Evolutionary conservation across 345 rosid genomes (phyloP).

Genomic region (Clarkia xantiana): DNA sequence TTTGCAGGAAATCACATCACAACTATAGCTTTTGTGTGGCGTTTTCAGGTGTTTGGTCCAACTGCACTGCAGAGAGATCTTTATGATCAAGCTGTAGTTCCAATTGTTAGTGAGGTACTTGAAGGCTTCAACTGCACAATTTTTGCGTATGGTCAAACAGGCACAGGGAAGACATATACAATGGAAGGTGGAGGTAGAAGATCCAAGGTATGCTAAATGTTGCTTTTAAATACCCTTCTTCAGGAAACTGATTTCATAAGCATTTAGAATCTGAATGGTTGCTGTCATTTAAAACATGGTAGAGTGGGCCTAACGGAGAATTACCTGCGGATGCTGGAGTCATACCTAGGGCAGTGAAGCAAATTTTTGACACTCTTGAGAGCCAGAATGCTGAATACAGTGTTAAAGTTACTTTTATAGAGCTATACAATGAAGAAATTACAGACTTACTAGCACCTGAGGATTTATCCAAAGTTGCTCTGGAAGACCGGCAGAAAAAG

Average conservation of each 20-base stretch:
- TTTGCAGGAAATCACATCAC: too few species aligned
- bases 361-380: conserved; percentile 98
- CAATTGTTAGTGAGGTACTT: conserved; percentile 89
- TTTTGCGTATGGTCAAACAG: conserved; percentile 98
- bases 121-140: conserved; percentile 99
- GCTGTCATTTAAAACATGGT: conserved; percentile 8
- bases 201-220: conserved; percentile 41
- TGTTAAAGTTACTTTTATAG: conserved; percentile 93
- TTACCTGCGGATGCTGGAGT: conserved; percentile 94
- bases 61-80: conserved; percentile 80
- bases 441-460: conserved; percentile 98
- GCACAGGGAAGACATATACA: conserved; percentile 94
- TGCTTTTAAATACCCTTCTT: background rate
- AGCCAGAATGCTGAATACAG: conserved; percentile 97
- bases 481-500: conserved; percentile 89
- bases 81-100: conserved; percentile 83
- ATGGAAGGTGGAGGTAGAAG: conserved; percentile 99
- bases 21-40: background rate
- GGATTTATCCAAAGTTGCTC: conserved; percentile 51
- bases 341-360: conserved; percentile 91
- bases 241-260: too few species aligned
- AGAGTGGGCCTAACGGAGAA: conserved; percentile 75
- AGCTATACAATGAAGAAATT: conserved; percentile 92
- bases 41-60: conserved; percentile 87
- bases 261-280: background rate